A percentile compares a stretch with the other conserved stretches of the same genome.
phyloP scores from a whole-genome alignment of 1,284 basidiomycete species.

The Trametes versicolor region DNA sequence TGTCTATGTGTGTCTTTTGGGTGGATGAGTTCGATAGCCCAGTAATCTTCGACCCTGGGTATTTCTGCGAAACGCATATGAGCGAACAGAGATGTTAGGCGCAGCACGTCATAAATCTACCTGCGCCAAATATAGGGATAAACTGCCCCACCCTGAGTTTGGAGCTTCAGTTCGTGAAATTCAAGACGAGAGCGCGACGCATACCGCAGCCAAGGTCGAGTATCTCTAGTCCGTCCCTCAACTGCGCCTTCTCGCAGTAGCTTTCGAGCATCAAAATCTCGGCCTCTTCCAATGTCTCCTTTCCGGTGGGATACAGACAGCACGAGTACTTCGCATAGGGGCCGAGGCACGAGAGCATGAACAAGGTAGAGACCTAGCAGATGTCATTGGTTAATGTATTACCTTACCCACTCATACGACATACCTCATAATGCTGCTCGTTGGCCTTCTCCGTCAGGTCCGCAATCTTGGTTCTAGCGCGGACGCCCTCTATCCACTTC shows the following conservation, averaged over 20 bases:
- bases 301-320: constrained; percentile 76
- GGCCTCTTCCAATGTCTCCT: constrained; percentile 73
- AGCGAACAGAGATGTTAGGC: not conserved
- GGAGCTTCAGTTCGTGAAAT: not conserved
- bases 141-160: constrained; percentile 72
- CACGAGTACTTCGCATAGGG: constrained; percentile 75
- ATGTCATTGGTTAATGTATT: not conserved
- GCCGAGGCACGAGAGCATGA: constrained; percentile 73
- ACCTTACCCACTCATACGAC: constrained; percentile 14
- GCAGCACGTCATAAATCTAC: constrained; percentile 43
- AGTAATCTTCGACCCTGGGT: constrained; percentile 72
- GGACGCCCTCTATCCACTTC: constrained; percentile 65
- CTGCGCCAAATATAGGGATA: constrained; percentile 76
- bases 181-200: constrained; percentile 26
- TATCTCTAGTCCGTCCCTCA: constrained; percentile 73
- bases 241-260: constrained; percentile 75
- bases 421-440: constrained; percentile 82
- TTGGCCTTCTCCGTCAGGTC: constrained; percentile 79
- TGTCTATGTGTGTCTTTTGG: constrained; percentile 76
- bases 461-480: constrained; percentile 65
- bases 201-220: constrained; percentile 79
- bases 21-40: constrained; percentile 79
- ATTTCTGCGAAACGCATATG: constrained; percentile 57
- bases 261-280: constrained; percentile 77
- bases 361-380: constrained; percentile 69